Evolutionary conservation across 192 early-diverging fungal species (phyloP), one percentile per base, ranked within the genome.

Genomic region (Allomyces macrogynus): DNA sequence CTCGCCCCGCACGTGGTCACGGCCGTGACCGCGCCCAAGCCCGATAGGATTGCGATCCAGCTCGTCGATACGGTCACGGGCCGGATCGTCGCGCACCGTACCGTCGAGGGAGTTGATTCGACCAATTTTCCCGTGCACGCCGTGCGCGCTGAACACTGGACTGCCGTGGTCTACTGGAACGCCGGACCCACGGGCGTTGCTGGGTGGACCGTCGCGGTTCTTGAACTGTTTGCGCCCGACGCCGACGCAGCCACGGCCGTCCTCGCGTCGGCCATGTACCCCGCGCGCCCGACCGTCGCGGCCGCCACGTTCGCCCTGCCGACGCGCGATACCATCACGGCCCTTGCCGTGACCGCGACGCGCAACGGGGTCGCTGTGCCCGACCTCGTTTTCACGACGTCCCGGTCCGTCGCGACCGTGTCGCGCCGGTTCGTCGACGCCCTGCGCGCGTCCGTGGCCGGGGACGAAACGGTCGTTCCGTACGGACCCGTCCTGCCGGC

Each of bases 21-120:
- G 0, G 67, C 95, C 18, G 85, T 86, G 49, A 86, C 92, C 7
- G 67, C 77, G 26, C 63, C 78, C 66, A 66, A 61, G 57, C 63
- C 66, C 62, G 10, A 65, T 67, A 73, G 72, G 9, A 60, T 93
- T 20, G 81, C 70, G 27, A 62, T 96, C 5, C 92, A 91, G 71
- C 64, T 99, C 27, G 65, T 97, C 24, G 96, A 99, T 72, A 77
- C 87, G 22, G 89, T 97, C 61, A 87, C 86, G 22, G 96, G 96
- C 11, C 74, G 77, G 26, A 80, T 97, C 60, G 79, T 90, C 24
- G 81, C 92, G 74, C 81, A 84, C 40, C 72, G 78, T 4, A 76
- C 69, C 2, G 89, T 91, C 68, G 71, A 77, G 10, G 76, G 77
- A 60, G 84, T 81, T 20, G 76, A 74, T 20, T 66, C 73, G 18